A percentile compares a stretch with the other conserved stretches of the same genome.
Evolutionary conservation across 345 rosid species (phyloP).

Genomic region (Luvunga scandens): DNA sequence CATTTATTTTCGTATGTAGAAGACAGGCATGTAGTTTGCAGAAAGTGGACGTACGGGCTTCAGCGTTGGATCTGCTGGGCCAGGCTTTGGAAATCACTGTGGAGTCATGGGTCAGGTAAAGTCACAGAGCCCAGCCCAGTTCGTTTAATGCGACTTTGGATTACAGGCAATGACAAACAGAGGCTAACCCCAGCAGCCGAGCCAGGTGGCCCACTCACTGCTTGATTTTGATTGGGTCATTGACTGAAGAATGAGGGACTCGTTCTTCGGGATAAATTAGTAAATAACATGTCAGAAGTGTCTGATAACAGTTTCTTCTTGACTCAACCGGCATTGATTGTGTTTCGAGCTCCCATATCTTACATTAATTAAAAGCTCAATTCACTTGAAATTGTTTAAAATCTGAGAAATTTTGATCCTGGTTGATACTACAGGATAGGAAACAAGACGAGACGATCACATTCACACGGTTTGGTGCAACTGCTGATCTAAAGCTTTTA

Average conservation of each 20-base stretch:
- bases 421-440: neutral
- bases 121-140: neutral
- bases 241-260: neutral
- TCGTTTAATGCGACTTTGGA: neutral
- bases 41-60: neutral
- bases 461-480: neutral
- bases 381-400: neutral
- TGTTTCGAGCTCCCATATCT: neutral
- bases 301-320: neutral
- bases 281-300: neutral
- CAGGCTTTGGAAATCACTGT: neutral
- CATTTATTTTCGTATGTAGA: too few species aligned
- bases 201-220: neutral
- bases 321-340: neutral
- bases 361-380: neutral
- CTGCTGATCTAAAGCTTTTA: neutral
- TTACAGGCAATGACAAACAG: neutral
- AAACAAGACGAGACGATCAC: neutral
- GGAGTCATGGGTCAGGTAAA: neutral
- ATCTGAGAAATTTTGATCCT: neutral
- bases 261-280: too few species aligned
- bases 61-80: neutral
- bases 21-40: too few species aligned
- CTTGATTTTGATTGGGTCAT: neutral
- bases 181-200: neutral